Conservation (phyloP, 2,329 filamentous ascomycete genomes). For the Decorospora gaudefroyi region DNA sequence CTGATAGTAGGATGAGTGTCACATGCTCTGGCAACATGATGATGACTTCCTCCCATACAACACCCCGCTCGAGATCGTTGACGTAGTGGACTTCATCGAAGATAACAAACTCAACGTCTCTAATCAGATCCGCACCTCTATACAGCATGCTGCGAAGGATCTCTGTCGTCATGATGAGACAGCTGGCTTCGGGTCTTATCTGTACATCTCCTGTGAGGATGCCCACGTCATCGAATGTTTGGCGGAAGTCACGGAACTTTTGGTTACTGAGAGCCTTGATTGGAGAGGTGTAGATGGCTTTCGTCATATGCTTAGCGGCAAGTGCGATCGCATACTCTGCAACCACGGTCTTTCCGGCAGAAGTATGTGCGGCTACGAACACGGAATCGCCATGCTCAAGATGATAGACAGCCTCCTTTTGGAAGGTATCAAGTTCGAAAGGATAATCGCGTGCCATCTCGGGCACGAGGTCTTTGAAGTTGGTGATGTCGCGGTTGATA, state of each 20-base stretch:
- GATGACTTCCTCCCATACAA: conserved; percentile 99
- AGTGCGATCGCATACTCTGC: conserved; percentile 97
- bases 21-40: conserved; percentile 99
- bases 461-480: conserved; percentile 89
- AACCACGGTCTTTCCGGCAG: conserved; percentile 96
- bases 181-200: conserved; percentile 96
- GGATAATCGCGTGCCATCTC: conserved; percentile 97
- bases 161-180: conserved; percentile 98
- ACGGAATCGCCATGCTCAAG: conserved; percentile 95
- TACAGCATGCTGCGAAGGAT: conserved; percentile 99
- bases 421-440: conserved; percentile 96
- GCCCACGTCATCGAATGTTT: conserved; percentile 90
- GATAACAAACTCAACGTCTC: conserved; percentile 97
- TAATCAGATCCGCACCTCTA: conserved; percentile 89
- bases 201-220: conserved; percentile 98
- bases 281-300: conserved; percentile 97
- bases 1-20: conserved; percentile 90
- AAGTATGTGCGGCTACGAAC: conserved; percentile 96
- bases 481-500: conserved; percentile 88
- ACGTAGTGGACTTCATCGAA: conserved; percentile 99
- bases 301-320: conserved; percentile 98
- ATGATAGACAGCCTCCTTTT: conserved; percentile 98
- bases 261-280: conserved; percentile 99
- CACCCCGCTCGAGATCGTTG: conserved; percentile 91
- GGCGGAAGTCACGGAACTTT: conserved; percentile 94